Percentiles rank a stretch among this genome's conserved stretches.
Evolutionary conservation across 1,284 basidiomycete species (phyloP).

Genomic region (Apiotrichum brassicae): DNA sequence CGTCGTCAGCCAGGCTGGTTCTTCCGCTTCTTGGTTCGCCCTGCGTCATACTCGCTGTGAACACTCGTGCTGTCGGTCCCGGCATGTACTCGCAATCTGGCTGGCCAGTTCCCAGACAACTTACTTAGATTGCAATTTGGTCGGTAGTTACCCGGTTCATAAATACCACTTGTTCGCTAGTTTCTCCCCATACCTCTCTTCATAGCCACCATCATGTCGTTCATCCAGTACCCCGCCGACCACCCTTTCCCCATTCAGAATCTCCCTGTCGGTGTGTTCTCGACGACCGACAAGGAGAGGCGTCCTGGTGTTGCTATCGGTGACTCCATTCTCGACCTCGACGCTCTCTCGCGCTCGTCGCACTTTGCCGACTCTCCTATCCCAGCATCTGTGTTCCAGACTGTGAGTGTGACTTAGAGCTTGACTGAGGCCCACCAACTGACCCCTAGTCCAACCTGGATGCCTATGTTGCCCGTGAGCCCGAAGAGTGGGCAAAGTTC

Average conservation of each 20-base stretch:
- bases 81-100: too few species aligned
- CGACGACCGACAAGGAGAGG: neutral
- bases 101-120: too few species aligned
- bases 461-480: constrained; percentile 8
- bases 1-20: too few species aligned
- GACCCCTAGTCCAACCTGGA: constrained; percentile 9
- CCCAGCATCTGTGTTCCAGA: constrained; percentile 15
- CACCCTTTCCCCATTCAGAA: constrained; percentile 19
- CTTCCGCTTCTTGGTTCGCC: too few species aligned
- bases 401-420: neutral
- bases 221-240: constrained; percentile 12
- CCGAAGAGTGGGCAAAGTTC: constrained; percentile 14
- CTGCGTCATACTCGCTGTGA: too few species aligned
- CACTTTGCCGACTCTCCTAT: constrained; percentile 5
- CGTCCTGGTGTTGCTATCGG: constrained; percentile 19
- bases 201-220: constrained; percentile 8
- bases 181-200: too few species aligned
- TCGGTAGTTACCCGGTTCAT: too few species aligned
- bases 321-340: constrained; percentile 18
- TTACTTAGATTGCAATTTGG: too few species aligned
- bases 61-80: too few species aligned
- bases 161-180: too few species aligned
- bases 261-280: constrained; percentile 18
- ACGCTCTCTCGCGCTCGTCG: constrained; percentile 6
- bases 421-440: neutral